Base-by-base conservation (phyloP, 108 stramenopile species). In the Epipyxis sp. region DNA sequence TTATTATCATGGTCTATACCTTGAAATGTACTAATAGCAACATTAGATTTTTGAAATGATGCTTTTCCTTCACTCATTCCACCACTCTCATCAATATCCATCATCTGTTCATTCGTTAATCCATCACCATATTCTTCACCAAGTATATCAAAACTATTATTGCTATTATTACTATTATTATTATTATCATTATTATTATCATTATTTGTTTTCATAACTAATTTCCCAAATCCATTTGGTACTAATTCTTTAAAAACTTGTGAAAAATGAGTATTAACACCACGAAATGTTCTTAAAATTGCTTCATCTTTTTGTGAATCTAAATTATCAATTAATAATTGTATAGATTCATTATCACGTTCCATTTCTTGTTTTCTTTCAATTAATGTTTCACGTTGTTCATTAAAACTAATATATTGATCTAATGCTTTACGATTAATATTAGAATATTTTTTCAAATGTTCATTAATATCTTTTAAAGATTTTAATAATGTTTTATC, bases 371-470 rank as follows among this genome's bases (percentile, higher is more conserved):
- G 90, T 77, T 94, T 91, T 29, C 99, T 87, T 62, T 88, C 84
- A 69, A 97, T 78, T 27, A 99, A 89, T 39, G 82, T 77, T 69
- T 94, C 92, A 40, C 97, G 90, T 86, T 97, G 94, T 57, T 99
- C 95, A 44, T 86, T 89, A 83, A 99, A 99, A 84, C 91, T 96
- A 34, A 97, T 92, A 82, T 90, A 98, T 84, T 99, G 99, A 84
- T 98, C 97, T 62, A 94, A 94, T 0, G 99, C 99, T 87, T 99
- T 99, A 84, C 97, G 97, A 91, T 99, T 99, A 59, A 99, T 97
- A 72, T 97, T 95, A 42, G 91, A 90, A 84, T 93, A 98, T 81
- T 95, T 93, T 76, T 97, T 94, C 77, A 97, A 86, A 61, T 92
- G 87, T 78, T 92, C 92, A 83, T 96, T 93, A 80, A 90, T 90